These are phyloP conservation scores for Cajanus cajan DNA, from an alignment of 306 rosid species.

Conservation along the genomic window DNA sequence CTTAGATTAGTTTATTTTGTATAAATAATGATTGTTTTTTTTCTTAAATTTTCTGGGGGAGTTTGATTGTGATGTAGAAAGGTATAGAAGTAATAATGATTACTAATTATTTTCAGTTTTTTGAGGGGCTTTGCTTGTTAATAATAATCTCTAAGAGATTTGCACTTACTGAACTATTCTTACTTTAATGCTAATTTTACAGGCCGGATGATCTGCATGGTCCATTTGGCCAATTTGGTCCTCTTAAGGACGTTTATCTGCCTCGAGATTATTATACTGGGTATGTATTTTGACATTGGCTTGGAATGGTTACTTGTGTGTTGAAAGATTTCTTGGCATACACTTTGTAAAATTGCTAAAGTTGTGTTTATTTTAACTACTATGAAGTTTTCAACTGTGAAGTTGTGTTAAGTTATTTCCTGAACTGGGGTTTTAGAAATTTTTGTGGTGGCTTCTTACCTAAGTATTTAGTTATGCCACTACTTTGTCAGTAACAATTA, in stretches of 20 bases:
- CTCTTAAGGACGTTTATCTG: constrained; percentile 77
- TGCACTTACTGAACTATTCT: not conserved
- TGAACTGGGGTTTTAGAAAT: not conserved
- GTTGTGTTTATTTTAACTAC: not conserved
- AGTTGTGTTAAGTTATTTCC: not conserved
- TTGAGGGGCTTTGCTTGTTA: not conserved
- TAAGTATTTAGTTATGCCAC: constrained; percentile 19
- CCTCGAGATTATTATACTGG: constrained; percentile 86
- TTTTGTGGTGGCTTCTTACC: not conserved
- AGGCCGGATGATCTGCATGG: constrained; percentile 69
- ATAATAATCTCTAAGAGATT: not conserved
- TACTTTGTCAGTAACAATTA: constrained; percentile 12
- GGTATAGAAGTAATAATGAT: too few relatives aligned
- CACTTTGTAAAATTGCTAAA: not conserved
- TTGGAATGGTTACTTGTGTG: not conserved
- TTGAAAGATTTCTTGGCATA: not conserved
- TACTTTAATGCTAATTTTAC: constrained; percentile 16
- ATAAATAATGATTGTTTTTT: not conserved
- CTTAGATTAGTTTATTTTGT: not conserved
- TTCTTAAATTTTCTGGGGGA: not conserved
- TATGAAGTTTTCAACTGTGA: not conserved
- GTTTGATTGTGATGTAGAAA: not conserved
- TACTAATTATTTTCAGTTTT: not conserved
- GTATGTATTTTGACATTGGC: constrained; percentile 39
- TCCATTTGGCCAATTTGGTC: constrained; percentile 75